Evolutionary conservation across 2,329 filamentous ascomycete genomes (phyloP).

Genomic region (Fusarium praegraminearum): DNA sequence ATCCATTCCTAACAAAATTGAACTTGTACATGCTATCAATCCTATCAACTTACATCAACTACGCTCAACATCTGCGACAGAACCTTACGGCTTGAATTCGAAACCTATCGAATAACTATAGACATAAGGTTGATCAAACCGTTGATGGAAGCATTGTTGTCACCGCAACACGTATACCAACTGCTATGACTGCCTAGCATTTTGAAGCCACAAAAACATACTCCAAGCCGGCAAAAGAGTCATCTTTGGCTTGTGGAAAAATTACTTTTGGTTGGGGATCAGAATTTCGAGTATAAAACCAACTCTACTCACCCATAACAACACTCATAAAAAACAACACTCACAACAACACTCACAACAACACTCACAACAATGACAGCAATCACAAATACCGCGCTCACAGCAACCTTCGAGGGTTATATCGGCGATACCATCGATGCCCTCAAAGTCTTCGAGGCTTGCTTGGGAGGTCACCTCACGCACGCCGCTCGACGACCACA

Average conservation of each 20-base stretch:
- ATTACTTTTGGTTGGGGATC: no score
- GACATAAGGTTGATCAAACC: no score
- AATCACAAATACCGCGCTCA: constrained; percentile 53
- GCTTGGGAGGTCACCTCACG: constrained; percentile 74
- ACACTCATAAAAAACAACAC: background rate
- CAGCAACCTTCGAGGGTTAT: constrained; percentile 75
- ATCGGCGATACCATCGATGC: constrained; percentile 80
- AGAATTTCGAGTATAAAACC: background rate
- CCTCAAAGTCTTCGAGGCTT: constrained; percentile 83
- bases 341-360: background rate
- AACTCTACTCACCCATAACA: no score
- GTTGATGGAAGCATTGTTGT: no score
- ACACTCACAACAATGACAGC: background rate
- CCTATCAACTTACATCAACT: background rate
- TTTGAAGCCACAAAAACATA: no score
- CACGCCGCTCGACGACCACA: constrained; percentile 88
- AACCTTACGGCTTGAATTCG: background rate
- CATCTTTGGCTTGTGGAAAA: no score
- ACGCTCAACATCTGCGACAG: background rate
- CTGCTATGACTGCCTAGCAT: no score
- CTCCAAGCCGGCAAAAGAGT: no score
- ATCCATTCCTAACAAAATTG: background rate
- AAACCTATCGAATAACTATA: no score
- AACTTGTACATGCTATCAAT: background rate
- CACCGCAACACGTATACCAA: no score